Conservation (phyloP, 164 flowering plant species). For the Malania oleifera region DNA sequence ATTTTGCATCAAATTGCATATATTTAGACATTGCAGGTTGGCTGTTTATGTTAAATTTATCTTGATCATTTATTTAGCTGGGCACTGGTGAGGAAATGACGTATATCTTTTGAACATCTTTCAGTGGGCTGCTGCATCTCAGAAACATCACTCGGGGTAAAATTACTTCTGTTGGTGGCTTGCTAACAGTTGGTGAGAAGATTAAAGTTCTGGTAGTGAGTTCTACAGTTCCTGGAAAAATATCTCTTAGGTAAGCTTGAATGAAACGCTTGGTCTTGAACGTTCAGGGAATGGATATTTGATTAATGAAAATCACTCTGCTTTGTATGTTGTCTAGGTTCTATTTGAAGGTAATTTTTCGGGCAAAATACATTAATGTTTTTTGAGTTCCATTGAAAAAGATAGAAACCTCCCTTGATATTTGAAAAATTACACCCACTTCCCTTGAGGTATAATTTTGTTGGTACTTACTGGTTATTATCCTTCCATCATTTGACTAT, state of each 20-base stretch:
- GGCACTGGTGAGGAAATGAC: not conserved
- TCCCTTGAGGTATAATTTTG: too few species aligned
- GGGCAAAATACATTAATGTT: too few species aligned
- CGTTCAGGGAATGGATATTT: not conserved
- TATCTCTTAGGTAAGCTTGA: conserved; percentile 66
- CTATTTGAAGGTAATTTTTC: too few species aligned
- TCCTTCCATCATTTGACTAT: too few species aligned
- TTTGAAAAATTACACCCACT: too few species aligned
- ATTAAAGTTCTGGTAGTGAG: conserved; percentile 84
- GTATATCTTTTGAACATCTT: conserved; percentile 12
- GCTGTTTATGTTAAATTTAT: not conserved
- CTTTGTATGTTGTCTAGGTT: not conserved
- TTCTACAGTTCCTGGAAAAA: conserved; percentile 75
- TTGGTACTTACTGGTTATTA: too few species aligned
- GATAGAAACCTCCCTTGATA: too few species aligned
- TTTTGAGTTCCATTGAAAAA: too few species aligned
- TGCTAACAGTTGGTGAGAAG: conserved; percentile 63
- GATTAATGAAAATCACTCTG: not conserved
- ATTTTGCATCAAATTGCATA: not conserved
- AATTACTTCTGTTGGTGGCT: conserved; percentile 53
- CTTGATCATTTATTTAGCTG: not conserved
- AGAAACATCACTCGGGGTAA: conserved; percentile 60
- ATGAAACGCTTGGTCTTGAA: not conserved
- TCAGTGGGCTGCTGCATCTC: conserved; percentile 92
- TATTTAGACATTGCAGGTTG: not conserved